phyloP scores from a whole-genome alignment of 139 green algal species.

The Chlorella sp. region DNA sequence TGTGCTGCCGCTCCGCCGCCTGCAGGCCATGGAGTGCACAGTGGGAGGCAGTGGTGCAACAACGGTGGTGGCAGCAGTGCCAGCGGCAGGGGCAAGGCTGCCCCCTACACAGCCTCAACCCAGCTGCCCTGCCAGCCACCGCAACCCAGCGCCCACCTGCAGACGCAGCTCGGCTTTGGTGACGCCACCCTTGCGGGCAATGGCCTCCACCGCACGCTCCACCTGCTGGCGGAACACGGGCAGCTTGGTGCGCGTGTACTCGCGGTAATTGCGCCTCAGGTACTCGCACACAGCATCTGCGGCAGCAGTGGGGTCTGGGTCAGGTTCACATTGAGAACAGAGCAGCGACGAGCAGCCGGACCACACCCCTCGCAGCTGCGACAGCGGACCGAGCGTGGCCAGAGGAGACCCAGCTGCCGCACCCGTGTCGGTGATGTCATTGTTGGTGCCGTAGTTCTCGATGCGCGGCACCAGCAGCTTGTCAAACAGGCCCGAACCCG shows the following conservation, averaged over 20 bases:
- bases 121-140: background rate
- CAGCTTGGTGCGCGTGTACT: constrained; percentile 75
- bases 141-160: constrained; percentile 39
- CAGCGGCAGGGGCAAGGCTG: too few relatives aligned
- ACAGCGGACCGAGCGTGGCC: too few relatives aligned
- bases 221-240: constrained; percentile 63
- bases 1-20: constrained; percentile 15
- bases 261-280: constrained; percentile 65
- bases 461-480: constrained; percentile 68
- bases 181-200: constrained; percentile 26
- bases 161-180: constrained; percentile 60
- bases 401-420: too few relatives aligned
- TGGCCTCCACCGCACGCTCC: constrained; percentile 37
- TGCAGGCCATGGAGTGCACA: background rate
- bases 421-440: constrained; percentile 66
- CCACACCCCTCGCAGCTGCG: too few relatives aligned
- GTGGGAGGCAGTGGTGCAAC: background rate
- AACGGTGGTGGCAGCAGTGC: background rate
- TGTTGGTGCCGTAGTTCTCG: constrained; percentile 68
- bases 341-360: too few relatives aligned
- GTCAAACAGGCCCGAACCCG: constrained; percentile 55
- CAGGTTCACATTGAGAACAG: too few relatives aligned
- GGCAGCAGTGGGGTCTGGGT: too few relatives aligned
- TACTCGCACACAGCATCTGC: constrained; percentile 65
- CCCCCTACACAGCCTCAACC: too few relatives aligned